Conservation (phyloP, 129 eudicot species). For the Lactuca sativa region DNA sequence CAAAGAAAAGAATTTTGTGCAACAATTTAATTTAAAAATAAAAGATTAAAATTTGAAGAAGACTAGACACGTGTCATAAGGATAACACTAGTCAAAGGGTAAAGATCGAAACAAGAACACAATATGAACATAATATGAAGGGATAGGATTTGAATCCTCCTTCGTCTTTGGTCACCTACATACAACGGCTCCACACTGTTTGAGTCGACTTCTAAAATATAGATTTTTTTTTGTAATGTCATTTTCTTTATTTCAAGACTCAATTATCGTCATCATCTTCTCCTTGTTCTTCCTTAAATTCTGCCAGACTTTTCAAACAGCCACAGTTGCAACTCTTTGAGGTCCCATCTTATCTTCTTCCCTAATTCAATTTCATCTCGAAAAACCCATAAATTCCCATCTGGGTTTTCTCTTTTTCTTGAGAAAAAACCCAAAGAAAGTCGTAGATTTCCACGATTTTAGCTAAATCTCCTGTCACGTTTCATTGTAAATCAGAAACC, state of each 20-base stretch:
- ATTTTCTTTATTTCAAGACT: conserved; percentile 13
- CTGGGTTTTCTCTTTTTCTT: not conserved
- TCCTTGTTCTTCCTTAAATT: conserved; percentile 10
- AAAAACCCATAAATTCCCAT: not conserved
- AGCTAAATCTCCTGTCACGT: not conserved
- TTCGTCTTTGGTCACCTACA: conserved; percentile 21
- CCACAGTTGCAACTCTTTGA: not conserved
- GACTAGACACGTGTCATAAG: not conserved
- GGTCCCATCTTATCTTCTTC: not conserved
- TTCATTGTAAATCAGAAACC: not conserved
- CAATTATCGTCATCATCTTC: not conserved
- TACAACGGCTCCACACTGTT: not conserved
- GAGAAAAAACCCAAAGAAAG: not conserved
- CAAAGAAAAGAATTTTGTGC: not conserved
- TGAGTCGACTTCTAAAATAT: not conserved
- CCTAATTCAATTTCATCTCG: not conserved
- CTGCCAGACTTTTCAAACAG: conserved; percentile 1
- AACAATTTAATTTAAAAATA: too few species aligned
- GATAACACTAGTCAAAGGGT: conserved; percentile 2
- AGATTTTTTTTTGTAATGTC: conserved; percentile 7
- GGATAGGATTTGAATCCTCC: not conserved
- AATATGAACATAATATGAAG: not conserved
- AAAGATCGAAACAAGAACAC: not conserved
- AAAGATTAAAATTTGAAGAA: not conserved
- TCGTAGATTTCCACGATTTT: not conserved